Base-by-base conservation (phyloP, 2,329 filamentous ascomycete genomes). In the Mariannaea elegans region DNA sequence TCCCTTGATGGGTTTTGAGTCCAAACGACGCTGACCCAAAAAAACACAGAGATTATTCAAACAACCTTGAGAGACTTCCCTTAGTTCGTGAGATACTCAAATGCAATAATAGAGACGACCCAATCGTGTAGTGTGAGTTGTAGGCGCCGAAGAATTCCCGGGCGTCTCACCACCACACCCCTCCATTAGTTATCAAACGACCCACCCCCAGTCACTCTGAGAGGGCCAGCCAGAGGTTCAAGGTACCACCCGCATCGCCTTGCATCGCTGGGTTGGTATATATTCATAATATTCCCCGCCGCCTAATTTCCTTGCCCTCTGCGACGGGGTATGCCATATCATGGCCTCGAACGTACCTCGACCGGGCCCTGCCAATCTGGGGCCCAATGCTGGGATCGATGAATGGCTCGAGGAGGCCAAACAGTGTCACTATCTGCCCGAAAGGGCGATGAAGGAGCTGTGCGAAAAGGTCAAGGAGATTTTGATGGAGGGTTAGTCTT, bases 391-490 rank as follows among this genome's bases (percentile, higher is more conserved):
- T 36, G 93, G 93, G 13, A 88, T 96, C 31, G 93, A 97, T 76
- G 94, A 98, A 80, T 99, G 95, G 95, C 85, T 99, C 29, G 92
- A 95, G 75, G 92, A 96, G 77, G 95, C 95, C 42, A 97, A 97
- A 79, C 91, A 95, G 78, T 98, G 95, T 81, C 95, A 97, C 77
- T 97, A 98, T 77, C 86, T 99, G 51, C 95, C 95, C 48, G 95
- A 99, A 80, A 82, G 90, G 63, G 93, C 96, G 73, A 99, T 99
- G 95, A 99, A 99, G 84, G 92, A 97, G 77, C 85, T 99, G 47
- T 99, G 95, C 77, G 95, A 99, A 81, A 97, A 97, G 75, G 95
- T 98, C 62, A 99, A 99, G 82, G 95, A 98, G 80, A 96, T 93
- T 67, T 85, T 99, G 72, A 99, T 99, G 95, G 95, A 99, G 84